Evolutionary conservation across 139 green algal species (phyloP).

Genomic region (Astrephomene gubernaculifera): DNA sequence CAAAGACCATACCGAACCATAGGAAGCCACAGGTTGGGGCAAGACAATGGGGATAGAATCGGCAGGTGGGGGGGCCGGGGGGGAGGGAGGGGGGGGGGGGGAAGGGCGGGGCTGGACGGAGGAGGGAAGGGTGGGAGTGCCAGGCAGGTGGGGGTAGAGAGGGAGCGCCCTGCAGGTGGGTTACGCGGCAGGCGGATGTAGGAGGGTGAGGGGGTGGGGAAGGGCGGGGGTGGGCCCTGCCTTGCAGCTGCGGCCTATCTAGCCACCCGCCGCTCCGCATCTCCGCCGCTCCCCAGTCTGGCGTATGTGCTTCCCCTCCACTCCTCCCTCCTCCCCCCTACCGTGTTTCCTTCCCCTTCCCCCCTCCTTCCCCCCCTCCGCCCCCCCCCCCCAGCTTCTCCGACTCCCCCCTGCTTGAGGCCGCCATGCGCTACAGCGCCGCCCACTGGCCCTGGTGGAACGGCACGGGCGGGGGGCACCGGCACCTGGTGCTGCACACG

Average conservation of each 20-base stretch:
- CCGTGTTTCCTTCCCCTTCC: neutral
- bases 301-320: too few species aligned
- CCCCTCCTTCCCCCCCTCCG: neutral
- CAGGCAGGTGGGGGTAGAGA: too few species aligned
- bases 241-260: neutral
- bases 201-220: neutral
- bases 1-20: too few species aligned
- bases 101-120: neutral
- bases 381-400: neutral
- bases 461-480: neutral
- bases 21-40: too few species aligned
- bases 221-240: neutral
- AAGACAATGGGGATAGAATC: too few species aligned
- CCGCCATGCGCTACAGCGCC: slow-evolving; percentile 15
- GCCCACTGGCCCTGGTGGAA: slow-evolving; percentile 43
- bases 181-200: neutral
- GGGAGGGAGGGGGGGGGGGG: neutral
- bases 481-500: slow-evolving; percentile 47
- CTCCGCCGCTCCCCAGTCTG: too few species aligned
- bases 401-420: neutral
- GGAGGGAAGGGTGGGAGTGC: neutral
- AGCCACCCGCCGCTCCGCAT: neutral
- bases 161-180: too few species aligned
- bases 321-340: neutral
- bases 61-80: neutral